Evolutionary conservation across 1,284 basidiomycete genomes (phyloP).

Genomic region (Coriolopsis trogii): DNA sequence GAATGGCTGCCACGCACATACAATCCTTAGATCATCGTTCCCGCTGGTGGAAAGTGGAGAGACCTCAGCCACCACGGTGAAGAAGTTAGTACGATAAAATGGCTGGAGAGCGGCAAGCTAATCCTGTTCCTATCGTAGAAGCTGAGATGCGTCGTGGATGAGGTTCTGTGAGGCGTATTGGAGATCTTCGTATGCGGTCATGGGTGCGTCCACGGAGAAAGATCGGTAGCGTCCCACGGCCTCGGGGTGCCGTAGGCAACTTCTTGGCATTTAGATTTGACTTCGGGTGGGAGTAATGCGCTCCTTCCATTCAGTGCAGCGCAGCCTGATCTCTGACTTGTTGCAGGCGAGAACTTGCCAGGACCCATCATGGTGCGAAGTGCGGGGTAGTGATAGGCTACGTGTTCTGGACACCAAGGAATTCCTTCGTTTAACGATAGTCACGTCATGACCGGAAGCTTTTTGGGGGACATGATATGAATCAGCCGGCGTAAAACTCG

Average conservation of each 20-base stretch:
- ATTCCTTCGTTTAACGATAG: too few species aligned
- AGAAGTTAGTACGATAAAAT: neutral
- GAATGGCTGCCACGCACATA: constrained; percentile 14
- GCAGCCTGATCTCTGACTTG: neutral
- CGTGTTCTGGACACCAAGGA: too few species aligned
- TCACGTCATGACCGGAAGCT: too few species aligned
- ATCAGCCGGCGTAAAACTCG: too few species aligned
- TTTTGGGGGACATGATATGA: too few species aligned
- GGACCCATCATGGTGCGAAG: constrained; percentile 2
- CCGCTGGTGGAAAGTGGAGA: neutral
- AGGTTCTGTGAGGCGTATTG: neutral
- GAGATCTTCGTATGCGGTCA: constrained; percentile 9
- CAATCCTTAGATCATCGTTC: neutral
- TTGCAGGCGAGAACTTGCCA: neutral
- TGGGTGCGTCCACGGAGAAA: constrained; percentile 15
- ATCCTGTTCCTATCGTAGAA: constrained; percentile 7
- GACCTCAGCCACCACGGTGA: neutral
- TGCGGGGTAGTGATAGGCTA: too few species aligned
- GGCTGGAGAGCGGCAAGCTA: neutral
- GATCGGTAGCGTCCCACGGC: constrained; percentile 10
- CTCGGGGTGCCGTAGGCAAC: neutral
- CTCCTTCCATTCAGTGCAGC: neutral
- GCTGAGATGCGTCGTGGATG: neutral
- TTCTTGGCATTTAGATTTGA: constrained; percentile 2
- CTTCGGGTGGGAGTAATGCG: neutral